Conservation (phyloP, 1,284 basidiomycete species). For the Agroathelia rolfsii region DNA sequence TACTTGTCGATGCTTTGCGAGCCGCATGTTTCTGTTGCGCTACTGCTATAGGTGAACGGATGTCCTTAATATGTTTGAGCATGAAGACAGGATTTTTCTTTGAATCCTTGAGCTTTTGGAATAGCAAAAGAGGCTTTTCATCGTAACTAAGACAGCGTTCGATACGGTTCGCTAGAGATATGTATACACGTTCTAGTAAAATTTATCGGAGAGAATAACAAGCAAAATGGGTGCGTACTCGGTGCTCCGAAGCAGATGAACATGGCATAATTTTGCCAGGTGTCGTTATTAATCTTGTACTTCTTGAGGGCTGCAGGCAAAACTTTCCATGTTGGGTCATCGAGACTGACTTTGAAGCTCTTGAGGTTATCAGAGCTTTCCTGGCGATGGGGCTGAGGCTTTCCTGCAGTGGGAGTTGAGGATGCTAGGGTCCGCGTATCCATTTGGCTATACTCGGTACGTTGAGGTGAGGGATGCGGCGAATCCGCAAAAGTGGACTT, state of each 20-base stretch:
- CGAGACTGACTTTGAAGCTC: conserved; percentile 84
- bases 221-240: conserved; percentile 41
- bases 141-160: conserved; percentile 97
- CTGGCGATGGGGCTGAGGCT: conserved; percentile 34
- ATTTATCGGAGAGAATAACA: conserved; percentile 5
- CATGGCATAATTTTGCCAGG: conserved; percentile 98
- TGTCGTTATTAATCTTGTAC: conserved; percentile 97
- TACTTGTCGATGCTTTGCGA: conserved; percentile 55
- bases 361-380: conserved; percentile 73
- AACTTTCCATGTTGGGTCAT: conserved; percentile 98
- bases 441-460: no score
- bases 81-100: conserved; percentile 98
- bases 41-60: conserved; percentile 91
- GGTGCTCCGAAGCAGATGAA: conserved; percentile 96
- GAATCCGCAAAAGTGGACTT: conserved; percentile 66
- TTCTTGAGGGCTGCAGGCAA: conserved; percentile 96
- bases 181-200: conserved; percentile 5
- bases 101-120: conserved; percentile 94
- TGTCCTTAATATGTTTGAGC: conserved; percentile 97
- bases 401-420: no score
- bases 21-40: conserved; percentile 90
- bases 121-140: conserved; percentile 93
- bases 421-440: no score
- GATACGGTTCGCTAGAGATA: conserved; percentile 51
- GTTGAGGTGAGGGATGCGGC: conserved; percentile 67